phyloP scores from a whole-genome alignment of 2,329 filamentous ascomycete genomes.

The Ilyonectria sp. region DNA sequence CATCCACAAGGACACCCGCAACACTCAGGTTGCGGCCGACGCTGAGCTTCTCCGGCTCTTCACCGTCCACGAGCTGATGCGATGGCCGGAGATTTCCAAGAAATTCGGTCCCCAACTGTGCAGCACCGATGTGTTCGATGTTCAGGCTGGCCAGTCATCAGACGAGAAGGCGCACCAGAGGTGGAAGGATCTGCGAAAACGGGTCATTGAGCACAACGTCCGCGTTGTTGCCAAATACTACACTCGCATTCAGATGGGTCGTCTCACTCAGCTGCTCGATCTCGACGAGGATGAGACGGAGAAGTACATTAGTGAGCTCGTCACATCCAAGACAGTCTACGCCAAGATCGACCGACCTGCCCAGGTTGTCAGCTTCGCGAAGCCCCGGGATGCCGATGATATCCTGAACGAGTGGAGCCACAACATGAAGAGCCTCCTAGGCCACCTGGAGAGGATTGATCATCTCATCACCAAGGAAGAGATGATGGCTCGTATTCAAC shows the following conservation, averaged over 20 bases:
- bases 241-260: constrained; percentile 93
- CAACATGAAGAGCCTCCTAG: constrained; percentile 95
- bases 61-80: constrained; percentile 96
- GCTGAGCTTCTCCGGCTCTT: constrained; percentile 93
- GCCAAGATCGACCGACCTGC: constrained; percentile 97
- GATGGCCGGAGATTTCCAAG: constrained; percentile 94
- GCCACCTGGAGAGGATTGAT: constrained; percentile 90
- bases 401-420: constrained; percentile 98
- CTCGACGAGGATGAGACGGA: constrained; percentile 96
- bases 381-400: constrained; percentile 95
- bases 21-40: constrained; percentile 82
- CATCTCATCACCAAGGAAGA: constrained; percentile 99
- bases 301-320: constrained; percentile 97
- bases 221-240: constrained; percentile 99
- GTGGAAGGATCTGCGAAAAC: constrained; percentile 96
- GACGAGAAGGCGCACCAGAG: constrained; percentile 88
- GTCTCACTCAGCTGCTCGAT: constrained; percentile 91
- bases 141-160: constrained; percentile 72
- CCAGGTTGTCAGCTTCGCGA: constrained; percentile 92
- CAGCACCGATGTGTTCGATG: constrained; percentile 90
- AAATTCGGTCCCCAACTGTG: constrained; percentile 91
- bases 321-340: constrained; percentile 97
- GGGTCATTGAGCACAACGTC: constrained; percentile 99
- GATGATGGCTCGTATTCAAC: constrained; percentile 99
- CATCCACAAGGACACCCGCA: constrained; percentile 87